Evolutionary conservation across 73 alveolate species (phyloP), one percentile per base, ranked within the genome.

Genomic region (Paramecium caudatum): DNA sequence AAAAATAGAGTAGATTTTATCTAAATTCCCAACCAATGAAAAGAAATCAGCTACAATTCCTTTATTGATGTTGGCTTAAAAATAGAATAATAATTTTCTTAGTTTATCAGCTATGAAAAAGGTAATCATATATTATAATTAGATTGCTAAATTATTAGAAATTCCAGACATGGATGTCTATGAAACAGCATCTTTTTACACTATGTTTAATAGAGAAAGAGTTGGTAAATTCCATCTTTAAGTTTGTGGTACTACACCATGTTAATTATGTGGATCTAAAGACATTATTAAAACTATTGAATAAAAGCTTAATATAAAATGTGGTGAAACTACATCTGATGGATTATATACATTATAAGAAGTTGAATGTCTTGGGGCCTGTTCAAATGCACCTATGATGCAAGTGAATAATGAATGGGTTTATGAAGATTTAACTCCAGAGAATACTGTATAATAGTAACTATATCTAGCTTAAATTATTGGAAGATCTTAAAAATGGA

Each of bases 381-480:
- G 99, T 78, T 95, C 95, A 13, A 96, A 96, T 82, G 99, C 99
- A 12, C 99, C 99, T 5, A 96, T 96, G 99, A 91, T 96, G 94
- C 94, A 96, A 90, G 99, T 96, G 19, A 94, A 95, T 82, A 92
- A 95, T 61, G 97, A 96, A 90, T 95, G 95, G 95, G 96, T 96
- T 78, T 96, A 96, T 90, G 99, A 96, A 83, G 99, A 96, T 91
- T 83, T 96, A 61, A 96, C 98, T 45, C 96, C 96, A 25, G 99
- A 96, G 70, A 88, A 82, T 43, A 93, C 95, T 37, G 90, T 63
- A n/a, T 41, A 43, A 74, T 41, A 21, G 16, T 16, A 3, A 16
- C 7, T 36, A 9, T 6, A 55, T 23, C 23, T 74, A 74, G 88
- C 19, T 74, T 15, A 88, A 83, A 17, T 86, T 96, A 33, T 70